Evolutionary conservation across 148 eudicot species (phyloP).

Genomic region (Chenopodium suecicum): DNA sequence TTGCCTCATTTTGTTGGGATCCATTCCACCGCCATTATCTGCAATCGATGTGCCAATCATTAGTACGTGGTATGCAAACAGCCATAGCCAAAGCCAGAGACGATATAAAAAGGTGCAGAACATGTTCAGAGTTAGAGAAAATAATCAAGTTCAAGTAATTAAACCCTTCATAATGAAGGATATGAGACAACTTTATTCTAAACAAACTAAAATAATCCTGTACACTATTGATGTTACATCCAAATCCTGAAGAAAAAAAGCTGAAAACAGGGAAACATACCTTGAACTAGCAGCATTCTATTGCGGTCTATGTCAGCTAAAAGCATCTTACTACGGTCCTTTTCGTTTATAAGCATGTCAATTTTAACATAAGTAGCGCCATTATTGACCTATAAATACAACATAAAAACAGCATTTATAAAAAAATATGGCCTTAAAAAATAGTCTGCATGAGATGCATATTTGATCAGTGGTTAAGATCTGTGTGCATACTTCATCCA

Average conservation of each 20-base stretch:
- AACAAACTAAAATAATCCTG: too few species aligned
- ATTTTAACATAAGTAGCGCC: constrained; percentile 70
- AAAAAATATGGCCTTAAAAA: background rate
- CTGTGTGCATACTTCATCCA: constrained; percentile 54
- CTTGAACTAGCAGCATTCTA: constrained; percentile 74
- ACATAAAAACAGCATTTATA: background rate
- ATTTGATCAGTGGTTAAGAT: background rate
- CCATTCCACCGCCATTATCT: constrained; percentile 92
- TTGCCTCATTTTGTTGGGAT: constrained; percentile 59
- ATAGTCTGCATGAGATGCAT: too few species aligned
- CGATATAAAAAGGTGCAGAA: too few species aligned
- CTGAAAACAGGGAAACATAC: constrained; percentile 23
- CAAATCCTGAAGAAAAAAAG: background rate
- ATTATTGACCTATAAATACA: constrained; percentile 28
- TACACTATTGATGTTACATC: too few species aligned
- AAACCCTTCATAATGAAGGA: too few species aligned
- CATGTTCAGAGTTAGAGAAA: too few species aligned
- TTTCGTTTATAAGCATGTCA: constrained; percentile 47
- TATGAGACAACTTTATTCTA: too few species aligned
- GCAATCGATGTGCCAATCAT: background rate
- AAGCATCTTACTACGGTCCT: constrained; percentile 39
- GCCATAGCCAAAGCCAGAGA: too few species aligned
- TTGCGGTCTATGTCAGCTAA: constrained; percentile 37
- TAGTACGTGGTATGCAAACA: background rate
- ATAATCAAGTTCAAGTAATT: too few species aligned